Base-by-base conservation (phyloP, 345 rosid genomes). In the Boechera retrofracta region DNA sequence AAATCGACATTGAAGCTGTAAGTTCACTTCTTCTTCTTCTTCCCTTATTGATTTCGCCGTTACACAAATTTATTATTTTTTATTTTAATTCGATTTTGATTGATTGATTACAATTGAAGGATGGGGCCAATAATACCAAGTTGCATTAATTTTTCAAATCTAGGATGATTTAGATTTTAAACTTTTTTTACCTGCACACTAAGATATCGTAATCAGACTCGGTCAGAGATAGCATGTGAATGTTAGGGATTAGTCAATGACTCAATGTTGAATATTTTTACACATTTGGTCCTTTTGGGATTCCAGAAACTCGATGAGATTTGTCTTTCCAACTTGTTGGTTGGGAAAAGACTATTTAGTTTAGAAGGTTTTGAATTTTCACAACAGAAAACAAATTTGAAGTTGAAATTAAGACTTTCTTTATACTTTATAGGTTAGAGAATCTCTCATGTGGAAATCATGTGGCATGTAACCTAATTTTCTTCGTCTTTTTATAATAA, bases 1-100 rank as follows among this genome's bases (percentile, higher is more conserved):
- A 88, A 83, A 95, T 95, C 73, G 99, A 92, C 83, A 92, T 90
- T 21, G 99, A 95, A 92, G 91, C 98, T 26, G 99, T 92, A 85
- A 89, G 98, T 85, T 47, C 72, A 60, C 31, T 72, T 31, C 52
- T 21, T 6, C 65, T 51, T 57, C 58, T 16, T 7, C 28, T 24
- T 64, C n/a, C 13, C 1, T 10, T 10, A 4, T 41, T 41, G 4
- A 10, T 41, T 41, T 42, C n/a, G 57, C 72, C 79, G 72, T 79
- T 74, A 48, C 67, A 45, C 0, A 60, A 47, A 61, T 33, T 57
- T 45, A 71, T 39, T 63, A 11, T 48, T 51, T 51, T 47, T 79
- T 18, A n/a, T 29, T 36, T 13, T 15, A 10, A 29, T 69, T 77
- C 28, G 11, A 77, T 51, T 39, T 44, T 44, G 49, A 44, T 44